These are phyloP conservation scores for Gaertneriomyces sp. DNA, from an alignment of 192 early-diverging fungal species.

Conservation along the genomic window DNA sequence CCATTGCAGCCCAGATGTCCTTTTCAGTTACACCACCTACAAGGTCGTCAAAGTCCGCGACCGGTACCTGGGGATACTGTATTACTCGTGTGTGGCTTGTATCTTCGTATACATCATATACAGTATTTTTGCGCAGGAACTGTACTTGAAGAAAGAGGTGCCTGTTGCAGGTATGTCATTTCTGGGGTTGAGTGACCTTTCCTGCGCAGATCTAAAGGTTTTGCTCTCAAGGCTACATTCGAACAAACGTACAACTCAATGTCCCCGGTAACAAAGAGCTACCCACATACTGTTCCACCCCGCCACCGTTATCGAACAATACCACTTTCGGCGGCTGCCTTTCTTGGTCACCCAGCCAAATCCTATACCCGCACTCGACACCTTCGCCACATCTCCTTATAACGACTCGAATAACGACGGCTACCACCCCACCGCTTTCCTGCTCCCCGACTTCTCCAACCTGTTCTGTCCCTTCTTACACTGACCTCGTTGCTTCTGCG, in stretches of 20 bases:
- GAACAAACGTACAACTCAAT: constrained; percentile 18
- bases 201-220: not conserved
- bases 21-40: constrained; percentile 22
- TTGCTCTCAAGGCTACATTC: constrained; percentile 5
- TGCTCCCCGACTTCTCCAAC: constrained; percentile 10
- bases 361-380: constrained; percentile 27
- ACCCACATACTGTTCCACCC: constrained; percentile 28
- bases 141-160: constrained; percentile 30
- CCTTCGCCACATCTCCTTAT: constrained; percentile 33
- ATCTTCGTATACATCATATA: constrained; percentile 41
- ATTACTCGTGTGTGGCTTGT: constrained; percentile 13
- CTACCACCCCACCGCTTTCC: constrained; percentile 12
- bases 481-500: not conserved
- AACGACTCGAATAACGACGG: constrained; percentile 33
- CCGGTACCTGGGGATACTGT: constrained; percentile 20
- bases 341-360: constrained; percentile 28
- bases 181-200: no score
- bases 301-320: constrained; percentile 6
- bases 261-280: not conserved
- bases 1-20: not conserved
- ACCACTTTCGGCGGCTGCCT: constrained; percentile 24
- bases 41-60: constrained; percentile 28
- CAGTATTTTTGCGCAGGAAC: constrained; percentile 26
- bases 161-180: constrained; percentile 28
- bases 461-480: constrained; percentile 9